phyloP scores from a whole-genome alignment of 2,329 filamentous ascomycete genomes.

The Neoascochyta sp. region DNA sequence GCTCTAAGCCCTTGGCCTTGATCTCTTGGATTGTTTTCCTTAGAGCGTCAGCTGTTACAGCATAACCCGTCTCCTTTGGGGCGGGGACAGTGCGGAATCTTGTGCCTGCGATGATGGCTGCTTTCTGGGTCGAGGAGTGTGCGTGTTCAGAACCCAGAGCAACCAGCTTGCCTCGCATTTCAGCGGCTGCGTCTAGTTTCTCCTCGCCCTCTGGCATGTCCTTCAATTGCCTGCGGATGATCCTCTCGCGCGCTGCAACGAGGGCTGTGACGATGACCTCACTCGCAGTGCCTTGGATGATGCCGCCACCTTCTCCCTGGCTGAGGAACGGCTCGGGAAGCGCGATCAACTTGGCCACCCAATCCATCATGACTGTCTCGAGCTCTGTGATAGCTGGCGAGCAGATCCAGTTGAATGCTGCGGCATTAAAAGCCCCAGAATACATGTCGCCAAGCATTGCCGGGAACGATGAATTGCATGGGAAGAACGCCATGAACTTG shows the following conservation, averaged over 20 bases:
- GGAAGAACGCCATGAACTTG: constrained; percentile 95
- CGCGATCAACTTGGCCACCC: constrained; percentile 72
- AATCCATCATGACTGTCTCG: constrained; percentile 89
- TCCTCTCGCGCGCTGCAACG: constrained; percentile 73
- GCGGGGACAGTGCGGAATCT: constrained; percentile 69
- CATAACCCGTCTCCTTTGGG: constrained; percentile 59
- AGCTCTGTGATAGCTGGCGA: constrained; percentile 88
- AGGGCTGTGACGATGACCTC: constrained; percentile 85
- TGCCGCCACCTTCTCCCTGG: constrained; percentile 74
- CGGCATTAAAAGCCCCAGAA: constrained; percentile 79
- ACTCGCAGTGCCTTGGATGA: constrained; percentile 89
- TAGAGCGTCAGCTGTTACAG: constrained; percentile 64
- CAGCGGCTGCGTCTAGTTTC: constrained; percentile 57
- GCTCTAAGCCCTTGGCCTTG: constrained; percentile 66
- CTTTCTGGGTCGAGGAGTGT: constrained; percentile 84
- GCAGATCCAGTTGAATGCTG: constrained; percentile 97
- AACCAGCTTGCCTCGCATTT: constrained; percentile 68
- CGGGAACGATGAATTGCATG: constrained; percentile 76
- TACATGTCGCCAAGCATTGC: constrained; percentile 91
- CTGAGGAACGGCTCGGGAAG: constrained; percentile 73
- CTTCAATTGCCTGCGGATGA: constrained; percentile 48
- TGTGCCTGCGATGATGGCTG: constrained; percentile 80
- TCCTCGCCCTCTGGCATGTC: constrained; percentile 34
- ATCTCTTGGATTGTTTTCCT: constrained; percentile 61
- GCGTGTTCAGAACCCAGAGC: constrained; percentile 75